Evolutionary conservation across 2,329 filamentous ascomycete species (phyloP), one percentile per base, ranked within the genome.

Genomic region (Xylaria sp.): DNA sequence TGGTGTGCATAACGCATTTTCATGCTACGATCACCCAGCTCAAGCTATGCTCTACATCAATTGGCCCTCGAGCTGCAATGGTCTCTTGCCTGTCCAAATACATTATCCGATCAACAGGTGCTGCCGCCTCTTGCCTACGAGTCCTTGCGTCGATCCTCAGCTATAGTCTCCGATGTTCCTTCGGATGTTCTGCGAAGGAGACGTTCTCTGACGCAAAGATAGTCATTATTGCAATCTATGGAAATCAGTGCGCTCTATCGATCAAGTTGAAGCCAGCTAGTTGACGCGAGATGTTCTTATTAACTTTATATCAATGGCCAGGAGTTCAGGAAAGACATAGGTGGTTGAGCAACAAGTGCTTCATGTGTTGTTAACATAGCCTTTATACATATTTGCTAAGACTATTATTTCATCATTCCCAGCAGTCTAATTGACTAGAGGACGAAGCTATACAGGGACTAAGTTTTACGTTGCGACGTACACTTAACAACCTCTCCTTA

Each of bases 261-360:
- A 20, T 31, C 11, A 6, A 20, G 7, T 15, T 17, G 31, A 45
- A 36, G 33, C 36, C n/a, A 50, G 29, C 49, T 25, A 51, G 49
- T 57, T 29, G 29, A 38, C 17, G 17, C 20, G 29, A 22, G 15
- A 29, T 6, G 13, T 25, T 13, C 42, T 53, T 22, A 3, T 54
- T 33, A 17, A 36, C 36, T 53, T 42, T n/a, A 33, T 22, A 47
- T 51, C 33, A 27, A 68, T 45, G 27, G 42, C 42, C 20, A 13
- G 25, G 57, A 65, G 57, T 61, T 47, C 15, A 39, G 42, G 50
- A 64, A 54, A 38, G 53, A 54, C 47, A 39, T 25, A 50, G 47
- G n/a, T n/a, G 20, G 20, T 5, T 27, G n/a, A 20, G 15, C 49
- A 20, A 49, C 38, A 36, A 47, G 53, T 27, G 49, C 50, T 60